Evolutionary conservation across 1,284 basidiomycete species (phyloP).

Genomic region (Boletus mariae): DNA sequence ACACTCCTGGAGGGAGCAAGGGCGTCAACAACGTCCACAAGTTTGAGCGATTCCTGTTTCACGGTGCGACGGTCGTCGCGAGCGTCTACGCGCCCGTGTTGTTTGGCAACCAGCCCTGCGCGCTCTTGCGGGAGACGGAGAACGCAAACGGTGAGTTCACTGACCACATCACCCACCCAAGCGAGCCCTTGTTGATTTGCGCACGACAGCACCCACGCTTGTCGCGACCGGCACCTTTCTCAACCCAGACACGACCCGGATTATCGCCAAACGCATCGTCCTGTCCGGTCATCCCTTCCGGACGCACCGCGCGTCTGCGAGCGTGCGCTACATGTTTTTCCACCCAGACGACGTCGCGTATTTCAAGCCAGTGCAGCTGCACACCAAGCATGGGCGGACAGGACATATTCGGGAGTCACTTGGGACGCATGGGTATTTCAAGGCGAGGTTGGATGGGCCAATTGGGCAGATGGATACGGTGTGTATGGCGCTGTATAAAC

Average conservation of each 20-base stretch:
- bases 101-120: constrained; percentile 83
- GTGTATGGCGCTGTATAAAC: constrained; percentile 88
- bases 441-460: constrained; percentile 94
- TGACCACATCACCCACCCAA: background rate
- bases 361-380: constrained; percentile 89
- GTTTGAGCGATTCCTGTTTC: constrained; percentile 89
- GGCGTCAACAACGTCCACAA: constrained; percentile 97
- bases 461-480: constrained; percentile 96
- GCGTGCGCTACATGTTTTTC: constrained; percentile 99
- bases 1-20: constrained; percentile 84
- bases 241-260: constrained; percentile 86
- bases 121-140: constrained; percentile 64
- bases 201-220: constrained; percentile 64
- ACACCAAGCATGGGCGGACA: constrained; percentile 90
- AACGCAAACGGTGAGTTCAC: constrained; percentile 55
- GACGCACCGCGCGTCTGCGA: constrained; percentile 96
- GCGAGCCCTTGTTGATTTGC: background rate
- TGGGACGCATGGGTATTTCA: constrained; percentile 99
- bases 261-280: constrained; percentile 90
- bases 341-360: constrained; percentile 89
- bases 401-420: constrained; percentile 92
- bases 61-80: constrained; percentile 76
- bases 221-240: constrained; percentile 90
- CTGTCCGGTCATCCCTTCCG: constrained; percentile 97
- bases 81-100: constrained; percentile 88